Evolutionary conservation across 2,329 filamentous ascomycete species (phyloP).

Genomic region (Colletotrichum lini): DNA sequence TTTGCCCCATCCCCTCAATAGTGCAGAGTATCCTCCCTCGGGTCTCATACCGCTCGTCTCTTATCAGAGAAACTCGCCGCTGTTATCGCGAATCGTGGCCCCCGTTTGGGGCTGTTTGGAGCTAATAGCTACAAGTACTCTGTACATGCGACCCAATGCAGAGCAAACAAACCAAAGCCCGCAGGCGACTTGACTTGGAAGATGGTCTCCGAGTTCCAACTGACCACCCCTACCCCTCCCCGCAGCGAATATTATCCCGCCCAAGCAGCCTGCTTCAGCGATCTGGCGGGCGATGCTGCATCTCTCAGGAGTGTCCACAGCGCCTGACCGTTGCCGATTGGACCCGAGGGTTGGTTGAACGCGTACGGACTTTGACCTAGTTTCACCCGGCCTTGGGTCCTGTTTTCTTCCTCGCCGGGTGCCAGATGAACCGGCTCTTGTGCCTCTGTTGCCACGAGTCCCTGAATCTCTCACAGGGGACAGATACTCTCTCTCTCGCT

Average conservation of each 20-base stretch:
- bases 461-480: not conserved
- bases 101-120: too few species aligned
- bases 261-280: slow-evolving; percentile 16
- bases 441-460: not conserved
- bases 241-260: not conserved
- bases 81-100: too few species aligned
- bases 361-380: slow-evolving; percentile 8
- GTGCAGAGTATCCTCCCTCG: too few species aligned
- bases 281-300: slow-evolving; percentile 22
- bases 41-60: too few species aligned
- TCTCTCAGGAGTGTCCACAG: not conserved
- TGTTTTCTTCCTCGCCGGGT: not conserved
- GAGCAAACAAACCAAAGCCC: not conserved
- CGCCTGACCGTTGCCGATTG: slow-evolving; percentile 6
- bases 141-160: too few species aligned
- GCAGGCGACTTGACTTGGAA: too few species aligned
- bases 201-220: not conserved
- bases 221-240: too few species aligned
- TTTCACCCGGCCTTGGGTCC: slow-evolving; percentile 17
- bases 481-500: not conserved
- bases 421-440: not conserved
- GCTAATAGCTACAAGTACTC: too few species aligned
- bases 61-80: too few species aligned
- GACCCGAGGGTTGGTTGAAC: not conserved
- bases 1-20: too few species aligned